These are phyloP conservation scores for Yamagishiella unicocca DNA, from an alignment of 139 green algal genomes.

Conservation along the genomic window DNA sequence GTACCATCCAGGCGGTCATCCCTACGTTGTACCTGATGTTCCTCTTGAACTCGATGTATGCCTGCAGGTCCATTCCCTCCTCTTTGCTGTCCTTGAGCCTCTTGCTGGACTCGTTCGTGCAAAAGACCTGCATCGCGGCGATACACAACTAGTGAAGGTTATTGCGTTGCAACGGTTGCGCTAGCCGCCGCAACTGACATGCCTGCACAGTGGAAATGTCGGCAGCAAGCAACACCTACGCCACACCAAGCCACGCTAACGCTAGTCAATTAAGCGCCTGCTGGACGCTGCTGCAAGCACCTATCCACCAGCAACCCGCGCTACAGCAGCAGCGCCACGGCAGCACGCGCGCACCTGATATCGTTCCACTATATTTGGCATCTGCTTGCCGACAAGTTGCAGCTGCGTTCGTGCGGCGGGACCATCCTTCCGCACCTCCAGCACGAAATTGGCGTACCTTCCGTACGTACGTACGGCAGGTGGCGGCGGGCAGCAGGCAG, in stretches of 20 bases:
- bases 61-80: constrained; percentile 47
- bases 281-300: background rate
- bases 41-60: constrained; percentile 57
- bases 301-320: background rate
- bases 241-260: background rate
- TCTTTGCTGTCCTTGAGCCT: constrained; percentile 45
- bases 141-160: too few relatives aligned
- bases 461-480: too few relatives aligned
- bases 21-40: constrained; percentile 31
- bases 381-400: constrained; percentile 55
- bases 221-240: background rate
- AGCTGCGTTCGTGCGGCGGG: constrained; percentile 59
- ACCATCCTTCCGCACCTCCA: constrained; percentile 58
- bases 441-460: constrained; percentile 53
- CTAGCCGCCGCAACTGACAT: too few relatives aligned
- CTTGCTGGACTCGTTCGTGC: constrained; percentile 45
- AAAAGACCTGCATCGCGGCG: constrained; percentile 41
- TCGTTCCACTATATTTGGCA: constrained; percentile 46
- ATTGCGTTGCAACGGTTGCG: too few relatives aligned
- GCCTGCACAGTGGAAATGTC: background rate
- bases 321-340: background rate
- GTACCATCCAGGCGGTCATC: background rate
- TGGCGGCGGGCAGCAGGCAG: too few relatives aligned
- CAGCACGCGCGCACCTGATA: constrained; percentile 39
- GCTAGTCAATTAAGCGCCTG: background rate